A percentile compares a stretch with the other conserved stretches of the same genome.
Evolutionary conservation across 495 filamentous ascomycete species (phyloP).

Genomic region (Penicillium paradoxum): DNA sequence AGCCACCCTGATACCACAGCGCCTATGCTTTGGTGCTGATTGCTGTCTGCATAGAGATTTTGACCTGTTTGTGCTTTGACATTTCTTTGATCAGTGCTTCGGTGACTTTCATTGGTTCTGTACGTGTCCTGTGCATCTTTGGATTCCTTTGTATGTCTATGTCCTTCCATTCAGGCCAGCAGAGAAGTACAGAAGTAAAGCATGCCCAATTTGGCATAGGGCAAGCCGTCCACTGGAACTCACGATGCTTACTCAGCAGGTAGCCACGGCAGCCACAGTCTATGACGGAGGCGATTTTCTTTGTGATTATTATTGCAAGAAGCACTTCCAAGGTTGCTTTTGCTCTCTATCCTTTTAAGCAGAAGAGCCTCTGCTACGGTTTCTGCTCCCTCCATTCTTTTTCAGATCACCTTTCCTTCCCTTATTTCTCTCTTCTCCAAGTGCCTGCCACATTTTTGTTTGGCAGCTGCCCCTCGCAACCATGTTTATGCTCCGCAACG

Average conservation of each 20-base stretch:
- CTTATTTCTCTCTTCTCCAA: neutral
- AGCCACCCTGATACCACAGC: neutral
- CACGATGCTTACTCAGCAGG: neutral
- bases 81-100: neutral
- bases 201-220: neutral
- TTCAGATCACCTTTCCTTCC: neutral
- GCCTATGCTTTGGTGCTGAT: neutral
- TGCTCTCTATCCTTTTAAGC: constrained; percentile 5
- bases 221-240: too few species aligned
- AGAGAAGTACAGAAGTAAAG: neutral
- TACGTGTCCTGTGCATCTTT: neutral
- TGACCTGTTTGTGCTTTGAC: neutral
- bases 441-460: constrained; percentile 12
- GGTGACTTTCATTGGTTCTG: neutral
- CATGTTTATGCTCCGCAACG: constrained; percentile 74
- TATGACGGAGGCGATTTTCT: constrained; percentile 28
- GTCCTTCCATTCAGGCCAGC: too few species aligned
- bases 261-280: constrained; percentile 25
- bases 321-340: constrained; percentile 1
- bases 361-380: constrained; percentile 3
- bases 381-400: constrained; percentile 4
- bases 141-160: too few species aligned
- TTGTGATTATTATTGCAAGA: constrained; percentile 18
- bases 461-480: constrained; percentile 33
- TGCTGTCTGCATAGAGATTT: neutral